These are phyloP conservation scores for Chromera velia DNA, from an alignment of 73 alveolate genomes.

Conservation along the genomic window DNA sequence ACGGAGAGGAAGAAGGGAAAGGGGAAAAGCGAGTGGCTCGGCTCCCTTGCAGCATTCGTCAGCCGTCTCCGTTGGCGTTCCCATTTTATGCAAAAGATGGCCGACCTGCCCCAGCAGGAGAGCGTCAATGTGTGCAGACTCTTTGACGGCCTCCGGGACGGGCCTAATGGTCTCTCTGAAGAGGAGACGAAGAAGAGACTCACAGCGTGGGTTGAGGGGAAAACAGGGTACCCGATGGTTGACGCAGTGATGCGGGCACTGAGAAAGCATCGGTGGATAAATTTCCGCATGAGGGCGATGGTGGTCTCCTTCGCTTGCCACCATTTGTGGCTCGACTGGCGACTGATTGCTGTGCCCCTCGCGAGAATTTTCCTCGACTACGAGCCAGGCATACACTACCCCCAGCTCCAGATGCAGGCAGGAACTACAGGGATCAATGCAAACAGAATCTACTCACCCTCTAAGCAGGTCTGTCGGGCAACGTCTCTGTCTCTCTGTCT, in stretches of 20 bases:
- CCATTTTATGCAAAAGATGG: neutral
- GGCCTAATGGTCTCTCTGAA: no score
- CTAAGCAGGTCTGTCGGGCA: neutral
- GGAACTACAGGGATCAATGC: neutral
- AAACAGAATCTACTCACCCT: neutral
- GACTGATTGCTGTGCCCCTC: neutral
- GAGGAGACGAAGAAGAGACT: neutral
- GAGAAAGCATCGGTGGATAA: neutral
- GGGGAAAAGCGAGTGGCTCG: neutral
- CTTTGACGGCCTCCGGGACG: neutral
- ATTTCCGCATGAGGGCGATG: neutral
- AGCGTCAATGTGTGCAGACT: neutral
- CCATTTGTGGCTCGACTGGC: neutral
- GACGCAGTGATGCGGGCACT: neutral
- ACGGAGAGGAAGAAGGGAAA: neutral
- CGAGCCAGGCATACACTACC: neutral
- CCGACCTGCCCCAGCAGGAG: neutral
- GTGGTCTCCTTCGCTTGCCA: neutral
- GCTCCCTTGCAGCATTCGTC: neutral
- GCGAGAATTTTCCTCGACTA: neutral
- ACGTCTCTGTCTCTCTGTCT: no score
- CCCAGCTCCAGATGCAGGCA: neutral
- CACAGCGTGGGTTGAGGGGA: neutral
- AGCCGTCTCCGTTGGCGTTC: neutral
- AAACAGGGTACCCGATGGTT: neutral